Conservation (phyloP, 1,284 basidiomycete species). For the Thelephora terrestris region DNA sequence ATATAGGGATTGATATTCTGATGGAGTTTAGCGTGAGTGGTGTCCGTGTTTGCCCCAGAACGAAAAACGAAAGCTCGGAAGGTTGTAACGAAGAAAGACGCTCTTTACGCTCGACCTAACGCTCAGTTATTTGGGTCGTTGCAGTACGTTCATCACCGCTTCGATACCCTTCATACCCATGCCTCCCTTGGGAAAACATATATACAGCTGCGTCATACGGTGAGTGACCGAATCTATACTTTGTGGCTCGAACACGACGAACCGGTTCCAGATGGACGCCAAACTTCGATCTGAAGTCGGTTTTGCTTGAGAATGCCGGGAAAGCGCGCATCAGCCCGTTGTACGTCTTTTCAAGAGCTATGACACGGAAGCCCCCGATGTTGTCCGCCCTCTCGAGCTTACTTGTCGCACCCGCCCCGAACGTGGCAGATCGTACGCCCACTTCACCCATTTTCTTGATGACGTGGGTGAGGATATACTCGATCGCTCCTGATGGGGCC, state of each 20-base stretch:
- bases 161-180: conserved; percentile 25
- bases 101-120: too few species aligned
- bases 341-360: conserved; percentile 37
- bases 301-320: conserved; percentile 29
- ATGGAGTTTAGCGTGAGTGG: too few species aligned
- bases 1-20: too few species aligned
- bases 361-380: conserved; percentile 26
- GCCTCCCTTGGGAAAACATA: conserved; percentile 22
- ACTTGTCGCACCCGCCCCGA: conserved; percentile 33
- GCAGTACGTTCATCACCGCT: conserved; percentile 27
- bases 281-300: conserved; percentile 34
- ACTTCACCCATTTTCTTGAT: conserved; percentile 34
- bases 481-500: conserved; percentile 37
- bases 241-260: background rate
- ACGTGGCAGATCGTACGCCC: conserved; percentile 33
- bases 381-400: conserved; percentile 27
- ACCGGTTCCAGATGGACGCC: conserved; percentile 27
- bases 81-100: too few species aligned
- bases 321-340: conserved; percentile 31
- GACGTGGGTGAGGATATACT: conserved; percentile 37
- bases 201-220: conserved; percentile 16
- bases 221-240: too few species aligned
- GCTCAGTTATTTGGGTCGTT: conserved; percentile 22
- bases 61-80: too few species aligned
- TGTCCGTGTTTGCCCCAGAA: too few species aligned